Percentiles rank a stretch among this genome's conserved stretches.
Conservation (phyloP, 2,329 filamentous ascomycete genomes). For the Colletotrichum navitas region DNA sequence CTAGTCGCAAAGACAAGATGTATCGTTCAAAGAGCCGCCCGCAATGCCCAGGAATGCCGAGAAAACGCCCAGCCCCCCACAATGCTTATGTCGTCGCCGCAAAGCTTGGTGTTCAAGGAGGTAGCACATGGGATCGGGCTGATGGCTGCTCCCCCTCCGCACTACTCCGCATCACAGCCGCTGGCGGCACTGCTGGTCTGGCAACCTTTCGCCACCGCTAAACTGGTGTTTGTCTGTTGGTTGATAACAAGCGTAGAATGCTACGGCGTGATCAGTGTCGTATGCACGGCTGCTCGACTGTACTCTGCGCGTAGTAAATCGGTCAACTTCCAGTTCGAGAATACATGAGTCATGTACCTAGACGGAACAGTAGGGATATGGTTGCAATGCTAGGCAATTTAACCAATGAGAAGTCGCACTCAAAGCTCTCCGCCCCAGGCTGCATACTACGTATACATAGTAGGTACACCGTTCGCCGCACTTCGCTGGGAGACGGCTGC, state of each 20-base stretch:
- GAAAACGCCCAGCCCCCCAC: constrained; percentile 26
- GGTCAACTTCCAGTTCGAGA: constrained; percentile 13
- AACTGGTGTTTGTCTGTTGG: neutral
- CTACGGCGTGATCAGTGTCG: constrained; percentile 1
- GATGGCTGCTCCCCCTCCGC: constrained; percentile 3
- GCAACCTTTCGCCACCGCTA: neutral
- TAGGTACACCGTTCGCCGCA: neutral
- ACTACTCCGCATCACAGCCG: neutral
- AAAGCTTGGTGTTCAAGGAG: constrained; percentile 25
- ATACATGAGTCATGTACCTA: constrained; percentile 17
- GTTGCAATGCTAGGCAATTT: neutral
- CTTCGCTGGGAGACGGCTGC: constrained; percentile 1
- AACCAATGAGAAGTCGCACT: constrained; percentile 11
- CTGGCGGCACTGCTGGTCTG: neutral
- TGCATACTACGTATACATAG: no score
- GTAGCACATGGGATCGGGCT: neutral
- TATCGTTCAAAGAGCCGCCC: constrained; percentile 2
- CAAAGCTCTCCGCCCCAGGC: neutral
- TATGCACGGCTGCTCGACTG: neutral
- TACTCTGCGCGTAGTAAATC: neutral
- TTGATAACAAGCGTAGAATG: neutral
- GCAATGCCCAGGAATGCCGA: constrained; percentile 33
- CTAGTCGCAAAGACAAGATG: constrained; percentile 19
- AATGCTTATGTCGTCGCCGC: constrained; percentile 33
- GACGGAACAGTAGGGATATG: neutral